Base-by-base conservation (phyloP, 164 flowering plant genomes). In the Berberis thunbergii region DNA sequence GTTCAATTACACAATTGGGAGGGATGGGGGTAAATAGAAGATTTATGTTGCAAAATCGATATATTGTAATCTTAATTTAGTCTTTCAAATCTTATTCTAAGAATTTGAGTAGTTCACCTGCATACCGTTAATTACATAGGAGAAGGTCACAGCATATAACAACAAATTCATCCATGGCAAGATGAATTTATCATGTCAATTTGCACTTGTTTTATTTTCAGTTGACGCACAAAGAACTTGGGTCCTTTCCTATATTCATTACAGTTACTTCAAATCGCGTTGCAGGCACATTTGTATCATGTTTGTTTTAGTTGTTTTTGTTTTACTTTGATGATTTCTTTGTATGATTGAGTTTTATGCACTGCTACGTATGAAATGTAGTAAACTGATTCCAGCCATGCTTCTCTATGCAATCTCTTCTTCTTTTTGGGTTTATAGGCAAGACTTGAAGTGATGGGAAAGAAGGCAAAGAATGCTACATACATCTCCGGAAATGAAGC, bases 381-480 rank as follows among this genome's bases (percentile, higher is more conserved):
- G 10, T 10, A 52, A 52, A 12, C 10, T 60, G 50, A 6, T 60
- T 13, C 6, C 13, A 42, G n/a, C 3, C 3, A 57, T 60, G 7
- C 7, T 60, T 49, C 49, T 26, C 26, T 26, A 26, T 26, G 26
- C 26, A 26, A 42, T 9, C 43, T 63, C 10, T 48, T 60, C 10
- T 4, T 9, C 41, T 42, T 41, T 26, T 59, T 60, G 62, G 39
- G 45, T 42, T 50, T 79, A 68, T 76, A 94, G 99, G 97, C 81
- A 42, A 86, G 65, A 66, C 78, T 94, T 53, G 99, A 94, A 80
- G 94, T 94, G 72, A 94, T 94, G 91, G 99, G 96, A 6, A 87
- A 86, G 70, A 94, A 91, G 74, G 99, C 96, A 2, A 91, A 91
- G 65, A 94, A 91, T 76, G 99, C 99, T 9, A 82, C 93, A n/a